phyloP scores from a whole-genome alignment of 2,329 filamentous ascomycete genomes.

The Kalaharituber pfeilii region DNA sequence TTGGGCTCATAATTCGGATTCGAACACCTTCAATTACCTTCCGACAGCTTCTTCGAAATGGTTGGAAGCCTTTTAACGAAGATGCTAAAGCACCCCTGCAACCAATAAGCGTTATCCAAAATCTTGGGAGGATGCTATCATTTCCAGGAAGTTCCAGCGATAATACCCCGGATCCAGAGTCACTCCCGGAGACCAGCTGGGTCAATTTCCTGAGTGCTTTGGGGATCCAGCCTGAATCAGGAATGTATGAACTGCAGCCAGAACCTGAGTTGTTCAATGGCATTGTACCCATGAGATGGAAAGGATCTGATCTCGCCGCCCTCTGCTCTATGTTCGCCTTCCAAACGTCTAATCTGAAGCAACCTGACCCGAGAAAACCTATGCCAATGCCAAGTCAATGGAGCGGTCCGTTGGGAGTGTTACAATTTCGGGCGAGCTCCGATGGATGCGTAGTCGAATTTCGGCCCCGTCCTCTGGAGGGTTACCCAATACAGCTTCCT shows the following conservation, averaged over 20 bases:
- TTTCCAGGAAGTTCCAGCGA: too few species aligned
- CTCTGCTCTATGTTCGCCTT: conserved; percentile 15
- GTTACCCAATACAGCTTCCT: background rate
- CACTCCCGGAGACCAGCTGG: conserved; percentile 9
- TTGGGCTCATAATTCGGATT: conserved; percentile 9
- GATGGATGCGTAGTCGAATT: conserved; percentile 13
- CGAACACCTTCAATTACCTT: conserved; percentile 9
- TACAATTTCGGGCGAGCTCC: conserved; percentile 13
- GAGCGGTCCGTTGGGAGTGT: conserved; percentile 14
- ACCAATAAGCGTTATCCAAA: too few species aligned
- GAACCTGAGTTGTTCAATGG: conserved; percentile 14
- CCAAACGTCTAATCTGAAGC: conserved; percentile 1
- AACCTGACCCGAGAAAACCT: background rate
- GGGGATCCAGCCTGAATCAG: conserved; percentile 1
- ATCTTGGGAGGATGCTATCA: background rate
- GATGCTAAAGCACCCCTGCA: too few species aligned
- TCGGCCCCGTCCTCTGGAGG: background rate
- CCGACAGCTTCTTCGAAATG: conserved; percentile 2
- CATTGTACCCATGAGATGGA: conserved; percentile 16
- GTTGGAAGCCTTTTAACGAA: conserved; percentile 3
- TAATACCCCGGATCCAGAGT: background rate
- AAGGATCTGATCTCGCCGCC: conserved; percentile 12
- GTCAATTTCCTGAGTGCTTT: conserved; percentile 13
- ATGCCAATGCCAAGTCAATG: conserved; percentile 13
- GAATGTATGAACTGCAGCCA: conserved; percentile 8